Evolutionary conservation across 208 protist genomes (phyloP), one percentile per base, ranked within the genome.

Genomic region (Leishmania turanica): DNA sequence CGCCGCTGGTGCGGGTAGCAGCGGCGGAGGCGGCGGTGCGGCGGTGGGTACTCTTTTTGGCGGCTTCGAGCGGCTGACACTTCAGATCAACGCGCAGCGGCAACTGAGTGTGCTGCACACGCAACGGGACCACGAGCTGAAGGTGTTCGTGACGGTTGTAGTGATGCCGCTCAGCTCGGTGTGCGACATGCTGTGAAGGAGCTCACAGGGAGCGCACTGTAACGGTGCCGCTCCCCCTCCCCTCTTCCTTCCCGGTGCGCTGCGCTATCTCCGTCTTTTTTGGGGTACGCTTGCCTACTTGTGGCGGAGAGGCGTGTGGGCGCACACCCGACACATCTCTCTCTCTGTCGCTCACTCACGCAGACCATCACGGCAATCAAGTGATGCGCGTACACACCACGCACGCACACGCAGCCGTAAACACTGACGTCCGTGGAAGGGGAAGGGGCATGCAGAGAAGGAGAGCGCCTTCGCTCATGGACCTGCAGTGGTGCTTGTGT

Each of bases 31-130:
- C 31, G 68, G 69, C 45, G 78, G 54, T 77, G 77, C 53, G 13
- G 62, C n/a, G 5, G 80, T 64, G 4, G 70, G 58, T 7, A 53
- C 69, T 6, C 65, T 81, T 11, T 83, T 90, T 72, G 86, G 85
- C 27, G 93, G 92, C 5, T 96, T 96, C 79, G 94, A 97, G 78
- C 85, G 91, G 7, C 73, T 97, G 64, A 88, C 91, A 42, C 80
- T 97, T 73, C 90, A 93, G 80, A 85, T 97, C 58, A 97, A 97
- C 72, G 86, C 84, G 15, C 83, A 82, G 69, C 71, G 84, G 53
- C 91, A 96, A 79, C 87, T 97, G 17, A 92, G 92, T 74, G 91
- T 97, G 21, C 72, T 95, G 34, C 92, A 96, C 88, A 89, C 78
- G 77, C 84, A 90, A 65, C 86, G 88, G 15, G 90, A 95, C 58